Evolutionary conservation across 148 eudicot genomes (phyloP).

Genomic region (Talinum fruticosum): DNA sequence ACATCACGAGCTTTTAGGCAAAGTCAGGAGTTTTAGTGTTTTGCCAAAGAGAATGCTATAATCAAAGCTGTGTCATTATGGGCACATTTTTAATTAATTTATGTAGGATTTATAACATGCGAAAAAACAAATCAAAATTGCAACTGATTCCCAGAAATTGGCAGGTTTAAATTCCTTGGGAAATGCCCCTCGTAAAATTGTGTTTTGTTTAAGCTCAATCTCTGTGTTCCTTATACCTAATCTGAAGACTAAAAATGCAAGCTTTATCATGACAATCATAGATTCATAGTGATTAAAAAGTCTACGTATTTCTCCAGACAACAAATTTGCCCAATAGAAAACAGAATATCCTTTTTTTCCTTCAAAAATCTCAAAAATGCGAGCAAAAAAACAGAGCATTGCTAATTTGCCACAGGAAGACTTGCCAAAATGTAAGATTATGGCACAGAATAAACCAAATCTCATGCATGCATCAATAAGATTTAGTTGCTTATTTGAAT

Average conservation of each 20-base stretch:
- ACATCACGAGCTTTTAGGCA: slow-evolving; percentile 30
- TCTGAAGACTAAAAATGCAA: slow-evolving; percentile 15
- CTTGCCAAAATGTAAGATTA: not conserved
- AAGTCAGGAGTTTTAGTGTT: not conserved
- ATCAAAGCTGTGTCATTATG: slow-evolving; percentile 25
- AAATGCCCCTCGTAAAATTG: not conserved
- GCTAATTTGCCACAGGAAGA: too few species aligned
- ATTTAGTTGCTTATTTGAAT: not conserved
- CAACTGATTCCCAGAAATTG: slow-evolving; percentile 13
- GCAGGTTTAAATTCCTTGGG: slow-evolving; percentile 10
- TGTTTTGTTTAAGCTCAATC: not conserved
- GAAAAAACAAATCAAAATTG: slow-evolving; percentile 6
- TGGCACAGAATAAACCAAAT: not conserved
- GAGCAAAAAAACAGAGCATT: too few species aligned
- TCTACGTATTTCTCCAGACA: not conserved
- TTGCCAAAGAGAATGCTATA: slow-evolving; percentile 15
- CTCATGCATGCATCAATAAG: not conserved
- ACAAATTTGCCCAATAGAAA: slow-evolving; percentile 4
- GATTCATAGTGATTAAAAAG: too few species aligned
- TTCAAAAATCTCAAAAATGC: too few species aligned
- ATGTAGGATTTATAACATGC: slow-evolving; percentile 18
- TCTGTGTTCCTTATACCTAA: slow-evolving; percentile 9
- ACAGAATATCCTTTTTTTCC: too few species aligned
- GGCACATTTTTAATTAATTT: slow-evolving; percentile 22
- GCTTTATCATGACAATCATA: not conserved